Evolutionary conservation across 1,284 basidiomycete genomes (phyloP).

Genomic region (Singerocomus inundabilis): DNA sequence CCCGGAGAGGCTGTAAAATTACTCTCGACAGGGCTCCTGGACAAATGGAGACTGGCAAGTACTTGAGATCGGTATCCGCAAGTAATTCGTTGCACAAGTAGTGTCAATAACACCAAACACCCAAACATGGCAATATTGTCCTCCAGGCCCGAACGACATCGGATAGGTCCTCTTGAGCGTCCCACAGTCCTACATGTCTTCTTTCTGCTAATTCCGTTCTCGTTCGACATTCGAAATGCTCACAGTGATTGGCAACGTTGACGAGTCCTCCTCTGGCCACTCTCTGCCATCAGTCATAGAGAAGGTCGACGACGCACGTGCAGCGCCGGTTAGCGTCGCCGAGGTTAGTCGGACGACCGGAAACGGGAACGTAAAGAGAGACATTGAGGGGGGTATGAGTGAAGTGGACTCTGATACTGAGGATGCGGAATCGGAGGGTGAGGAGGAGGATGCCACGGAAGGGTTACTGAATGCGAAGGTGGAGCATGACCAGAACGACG

Average conservation of each 20-base stretch:
- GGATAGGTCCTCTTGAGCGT: constrained; percentile 2
- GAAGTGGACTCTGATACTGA: constrained; percentile 6
- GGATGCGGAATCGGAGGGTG: constrained; percentile 8
- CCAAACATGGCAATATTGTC: not conserved
- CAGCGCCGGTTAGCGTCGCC: not conserved
- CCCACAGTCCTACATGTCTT: constrained; percentile 15
- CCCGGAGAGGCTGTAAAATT: no score
- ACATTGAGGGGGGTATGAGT: constrained; percentile 1
- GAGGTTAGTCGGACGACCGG: constrained; percentile 18
- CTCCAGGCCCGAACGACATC: not conserved
- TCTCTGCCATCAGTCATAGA: not conserved
- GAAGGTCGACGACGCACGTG: constrained; percentile 5
- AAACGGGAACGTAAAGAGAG: constrained; percentile 10
- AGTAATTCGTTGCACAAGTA: no score
- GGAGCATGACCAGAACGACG: constrained; percentile 10
- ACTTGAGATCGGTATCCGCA: no score
- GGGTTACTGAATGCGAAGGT: not conserved
- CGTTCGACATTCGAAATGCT: constrained; percentile 14
- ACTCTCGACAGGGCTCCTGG: no score
- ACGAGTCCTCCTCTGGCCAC: not conserved
- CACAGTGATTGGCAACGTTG: not conserved
- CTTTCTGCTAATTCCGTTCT: not conserved
- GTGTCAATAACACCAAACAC: constrained; percentile 20
- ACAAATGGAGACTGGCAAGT: no score
- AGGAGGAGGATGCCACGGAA: constrained; percentile 3